phyloP scores from a whole-genome alignment of 2,329 filamentous ascomycete species.

The Fonsecaea multimorphosa region DNA sequence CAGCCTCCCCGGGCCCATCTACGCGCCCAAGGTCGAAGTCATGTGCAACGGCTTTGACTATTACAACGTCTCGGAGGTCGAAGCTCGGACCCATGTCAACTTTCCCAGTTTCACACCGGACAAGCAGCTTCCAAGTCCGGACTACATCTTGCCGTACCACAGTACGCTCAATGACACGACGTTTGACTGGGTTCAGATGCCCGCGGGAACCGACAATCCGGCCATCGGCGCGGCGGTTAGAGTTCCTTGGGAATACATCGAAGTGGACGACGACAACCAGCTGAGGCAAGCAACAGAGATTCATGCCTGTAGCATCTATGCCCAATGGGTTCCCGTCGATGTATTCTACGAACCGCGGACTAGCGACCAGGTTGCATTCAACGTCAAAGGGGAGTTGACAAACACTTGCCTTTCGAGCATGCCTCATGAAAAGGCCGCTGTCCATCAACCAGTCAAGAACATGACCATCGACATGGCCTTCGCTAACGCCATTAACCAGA shows the following conservation, averaged over 20 bases:
- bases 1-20: constrained; percentile 22
- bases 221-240: constrained; percentile 25
- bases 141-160: constrained; percentile 28
- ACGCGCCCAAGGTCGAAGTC: constrained; percentile 32
- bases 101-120: constrained; percentile 31
- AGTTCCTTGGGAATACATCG: constrained; percentile 23
- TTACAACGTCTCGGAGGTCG: constrained; percentile 19
- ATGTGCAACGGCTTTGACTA: constrained; percentile 28
- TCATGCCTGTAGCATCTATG: constrained; percentile 36
- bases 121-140: constrained; percentile 21
- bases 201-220: constrained; percentile 25
- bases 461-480: constrained; percentile 30
- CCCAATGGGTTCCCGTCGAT: constrained; percentile 33
- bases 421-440: not conserved
- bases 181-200: constrained; percentile 33
- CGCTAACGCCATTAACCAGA: constrained; percentile 31
- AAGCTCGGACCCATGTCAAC: constrained; percentile 21
- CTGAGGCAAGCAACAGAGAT: constrained; percentile 25
- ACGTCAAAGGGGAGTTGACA: constrained; percentile 11
- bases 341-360: constrained; percentile 30
- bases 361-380: constrained; percentile 28
- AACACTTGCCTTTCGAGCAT: constrained; percentile 26
- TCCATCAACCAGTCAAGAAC: constrained; percentile 19
- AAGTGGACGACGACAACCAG: constrained; percentile 5
- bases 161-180: constrained; percentile 27